Percentiles rank a stretch among this genome's conserved stretches.
Evolutionary conservation across 352 stramenopile species (phyloP).

Genomic region (Globisporangium middletonii): DNA sequence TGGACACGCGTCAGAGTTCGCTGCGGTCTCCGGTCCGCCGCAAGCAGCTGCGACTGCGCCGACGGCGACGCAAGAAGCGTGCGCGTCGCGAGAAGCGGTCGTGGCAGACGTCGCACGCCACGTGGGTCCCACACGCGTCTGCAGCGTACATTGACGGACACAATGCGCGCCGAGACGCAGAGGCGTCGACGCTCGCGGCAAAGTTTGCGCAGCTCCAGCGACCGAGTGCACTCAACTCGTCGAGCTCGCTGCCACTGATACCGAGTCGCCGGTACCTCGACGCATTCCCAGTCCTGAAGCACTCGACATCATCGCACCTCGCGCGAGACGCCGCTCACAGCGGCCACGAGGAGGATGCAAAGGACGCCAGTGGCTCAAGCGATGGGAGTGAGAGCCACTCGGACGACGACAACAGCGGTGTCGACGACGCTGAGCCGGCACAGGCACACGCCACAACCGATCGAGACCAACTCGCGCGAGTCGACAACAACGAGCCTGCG

Average conservation of each 20-base stretch:
- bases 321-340: background rate
- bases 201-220: slow-evolving; percentile 29
- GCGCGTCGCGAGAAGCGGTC: slow-evolving; percentile 17
- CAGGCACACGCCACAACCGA: background rate
- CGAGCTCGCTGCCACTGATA: background rate
- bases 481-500: slow-evolving; percentile 12
- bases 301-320: background rate
- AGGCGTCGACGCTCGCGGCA: slow-evolving; percentile 24
- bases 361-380: background rate
- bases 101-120: slow-evolving; percentile 32
- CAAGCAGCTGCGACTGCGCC: slow-evolving; percentile 23
- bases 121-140: slow-evolving; percentile 33
- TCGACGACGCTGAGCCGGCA: slow-evolving; percentile 1
- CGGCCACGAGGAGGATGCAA: background rate
- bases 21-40: slow-evolving; percentile 46
- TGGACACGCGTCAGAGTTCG: slow-evolving; percentile 42
- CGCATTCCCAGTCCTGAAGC: slow-evolving; percentile 6
- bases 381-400: slow-evolving; percentile 5
- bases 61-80: slow-evolving; percentile 16
- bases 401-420: slow-evolving; percentile 7
- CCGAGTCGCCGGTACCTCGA: slow-evolving; percentile 1
- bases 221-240: slow-evolving; percentile 3
- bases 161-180: slow-evolving; percentile 10
- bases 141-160: slow-evolving; percentile 40
- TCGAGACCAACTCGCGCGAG: background rate